Evolutionary conservation across 179 eudicot species (phyloP).

Genomic region (Beta macrorhiza): DNA sequence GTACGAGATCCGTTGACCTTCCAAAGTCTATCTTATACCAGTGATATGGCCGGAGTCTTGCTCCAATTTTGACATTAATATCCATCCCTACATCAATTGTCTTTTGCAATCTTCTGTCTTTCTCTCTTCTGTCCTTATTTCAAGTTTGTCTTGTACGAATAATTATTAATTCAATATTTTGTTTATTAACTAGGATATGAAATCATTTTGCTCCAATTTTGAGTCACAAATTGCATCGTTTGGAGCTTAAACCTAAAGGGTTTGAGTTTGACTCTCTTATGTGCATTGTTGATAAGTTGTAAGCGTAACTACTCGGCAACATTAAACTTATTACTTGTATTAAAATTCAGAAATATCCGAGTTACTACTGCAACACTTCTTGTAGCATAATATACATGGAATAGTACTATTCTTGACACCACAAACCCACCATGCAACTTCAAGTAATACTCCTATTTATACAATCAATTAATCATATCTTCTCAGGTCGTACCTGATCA

Average conservation of each 20-base stretch:
- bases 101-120: neutral
- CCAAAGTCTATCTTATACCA: slow-evolving; percentile 2
- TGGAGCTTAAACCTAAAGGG: neutral
- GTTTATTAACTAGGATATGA: neutral
- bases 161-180: no score
- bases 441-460: neutral
- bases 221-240: neutral
- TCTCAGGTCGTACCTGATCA: neutral
- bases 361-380: no score
- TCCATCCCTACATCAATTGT: slow-evolving; percentile 19
- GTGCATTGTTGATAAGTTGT: no score
- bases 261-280: neutral
- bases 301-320: no score
- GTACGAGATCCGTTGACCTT: slow-evolving; percentile 29
- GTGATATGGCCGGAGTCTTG: neutral
- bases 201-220: neutral
- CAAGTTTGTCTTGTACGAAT: neutral
- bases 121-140: neutral
- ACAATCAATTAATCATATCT: neutral
- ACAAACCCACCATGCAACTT: neutral
- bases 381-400: neutral
- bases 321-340: no score
- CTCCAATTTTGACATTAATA: neutral
- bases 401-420: neutral
- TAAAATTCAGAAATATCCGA: no score